These are phyloP conservation scores for Kluyveromyces aestuarii DNA, from an alignment of 805 yeast species.

Conservation along the genomic window DNA sequence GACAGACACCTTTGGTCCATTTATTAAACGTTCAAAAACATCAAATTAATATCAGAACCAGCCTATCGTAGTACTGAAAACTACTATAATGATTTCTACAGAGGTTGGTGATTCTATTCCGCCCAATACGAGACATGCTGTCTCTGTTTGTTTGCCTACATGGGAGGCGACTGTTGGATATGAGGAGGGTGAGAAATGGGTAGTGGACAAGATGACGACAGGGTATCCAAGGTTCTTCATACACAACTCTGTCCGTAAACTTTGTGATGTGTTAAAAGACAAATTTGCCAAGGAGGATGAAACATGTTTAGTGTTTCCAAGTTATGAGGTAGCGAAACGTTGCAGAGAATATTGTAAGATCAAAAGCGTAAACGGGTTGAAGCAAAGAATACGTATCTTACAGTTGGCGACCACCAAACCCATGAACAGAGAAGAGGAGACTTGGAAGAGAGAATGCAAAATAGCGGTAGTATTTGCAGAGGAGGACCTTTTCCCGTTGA, in stretches of 20 bases:
- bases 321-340: conserved; percentile 69
- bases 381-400: conserved; percentile 46
- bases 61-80: too few relatives aligned
- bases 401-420: conserved; percentile 71
- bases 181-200: conserved; percentile 83
- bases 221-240: conserved; percentile 88
- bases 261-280: conserved; percentile 44
- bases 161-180: conserved; percentile 93
- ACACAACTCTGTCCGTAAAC: conserved; percentile 51
- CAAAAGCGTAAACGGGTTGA: conserved; percentile 18
- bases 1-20: too few relatives aligned
- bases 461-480: conserved; percentile 79
- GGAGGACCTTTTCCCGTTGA: conserved; percentile 44
- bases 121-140: conserved; percentile 83
- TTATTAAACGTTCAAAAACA: too few relatives aligned
- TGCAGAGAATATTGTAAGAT: conserved; percentile 70
- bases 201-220: conserved; percentile 62
- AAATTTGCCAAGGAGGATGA: conserved; percentile 80
- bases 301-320: conserved; percentile 64
- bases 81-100: conserved; percentile 9
- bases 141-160: conserved; percentile 88
- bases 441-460: conserved; percentile 53
- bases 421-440: conserved; percentile 45
- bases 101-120: conserved; percentile 81
- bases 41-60: too few relatives aligned